phyloP scores from a whole-genome alignment of 2,329 filamentous ascomycete genomes.

The Plectosphaerella plurivora region DNA sequence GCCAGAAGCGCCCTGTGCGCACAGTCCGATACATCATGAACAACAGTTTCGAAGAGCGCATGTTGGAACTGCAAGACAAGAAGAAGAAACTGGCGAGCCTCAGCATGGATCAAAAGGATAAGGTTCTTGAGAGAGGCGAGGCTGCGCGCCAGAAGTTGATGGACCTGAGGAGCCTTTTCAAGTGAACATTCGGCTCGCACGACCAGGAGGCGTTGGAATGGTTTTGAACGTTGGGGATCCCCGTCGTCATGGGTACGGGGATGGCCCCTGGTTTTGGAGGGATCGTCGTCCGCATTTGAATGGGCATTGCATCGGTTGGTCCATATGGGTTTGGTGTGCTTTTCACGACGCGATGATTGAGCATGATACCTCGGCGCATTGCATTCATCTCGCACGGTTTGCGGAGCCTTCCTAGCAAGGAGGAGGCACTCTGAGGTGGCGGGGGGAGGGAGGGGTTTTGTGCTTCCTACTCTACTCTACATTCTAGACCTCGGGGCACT shows the following conservation, averaged over 20 bases:
- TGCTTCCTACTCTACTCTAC: not conserved
- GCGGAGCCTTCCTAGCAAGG: not conserved
- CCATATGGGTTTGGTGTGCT: not conserved
- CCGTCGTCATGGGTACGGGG: not conserved
- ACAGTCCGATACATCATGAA: conserved; percentile 88
- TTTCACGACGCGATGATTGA: not conserved
- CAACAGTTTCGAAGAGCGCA: conserved; percentile 89
- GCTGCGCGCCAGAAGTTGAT: conserved; percentile 57
- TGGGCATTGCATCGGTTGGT: too few relatives aligned
- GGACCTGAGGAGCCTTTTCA: conserved; percentile 56
- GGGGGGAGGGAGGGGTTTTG: not conserved
- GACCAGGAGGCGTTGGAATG: not conserved
- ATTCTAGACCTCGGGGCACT: not conserved
- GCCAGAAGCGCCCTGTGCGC: conserved; percentile 83
- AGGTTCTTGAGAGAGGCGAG: conserved; percentile 44
- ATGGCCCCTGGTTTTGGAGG: not conserved
- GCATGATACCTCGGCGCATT: not conserved
- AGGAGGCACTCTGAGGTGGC: not conserved
- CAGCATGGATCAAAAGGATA: conserved; percentile 67
- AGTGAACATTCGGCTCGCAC: conserved; percentile 22
- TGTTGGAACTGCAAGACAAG: conserved; percentile 83
- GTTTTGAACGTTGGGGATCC: not conserved
- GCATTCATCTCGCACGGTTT: not conserved
- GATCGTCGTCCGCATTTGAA: too few relatives aligned
- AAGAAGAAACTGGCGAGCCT: conserved; percentile 88